phyloP scores from a whole-genome alignment of 2,329 filamentous ascomycete species.

The Trichophyton verrucosum region DNA sequence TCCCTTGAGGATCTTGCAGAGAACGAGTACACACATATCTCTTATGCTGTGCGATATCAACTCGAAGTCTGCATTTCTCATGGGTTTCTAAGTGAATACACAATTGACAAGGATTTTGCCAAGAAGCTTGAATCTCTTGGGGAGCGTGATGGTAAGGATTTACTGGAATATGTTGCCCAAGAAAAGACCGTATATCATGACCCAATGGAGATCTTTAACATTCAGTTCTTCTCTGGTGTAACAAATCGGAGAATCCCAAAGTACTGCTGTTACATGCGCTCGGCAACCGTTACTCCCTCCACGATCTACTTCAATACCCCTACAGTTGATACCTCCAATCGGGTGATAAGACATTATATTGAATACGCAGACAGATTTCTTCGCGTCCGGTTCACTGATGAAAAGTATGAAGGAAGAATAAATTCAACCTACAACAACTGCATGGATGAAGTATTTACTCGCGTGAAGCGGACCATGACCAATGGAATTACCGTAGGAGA shows the following conservation, averaged over 20 bases:
- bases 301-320: slow-evolving; percentile 68
- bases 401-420: slow-evolving; percentile 52
- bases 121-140: slow-evolving; percentile 44
- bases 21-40: slow-evolving; percentile 34
- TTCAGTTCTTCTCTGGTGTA: slow-evolving; percentile 34
- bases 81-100: slow-evolving; percentile 63
- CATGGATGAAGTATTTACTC: slow-evolving; percentile 60
- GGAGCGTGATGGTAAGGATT: slow-evolving; percentile 43
- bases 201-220: slow-evolving; percentile 60
- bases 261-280: slow-evolving; percentile 64
- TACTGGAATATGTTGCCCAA: slow-evolving; percentile 64
- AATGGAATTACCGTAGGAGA: slow-evolving; percentile 75
- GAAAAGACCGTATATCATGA: slow-evolving; percentile 50
- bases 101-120: slow-evolving; percentile 56
- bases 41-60: slow-evolving; percentile 72
- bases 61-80: slow-evolving; percentile 87
- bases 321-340: slow-evolving; percentile 72
- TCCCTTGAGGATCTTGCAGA: slow-evolving; percentile 26
- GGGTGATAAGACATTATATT: slow-evolving; percentile 63
- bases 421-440: slow-evolving; percentile 42
- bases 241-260: slow-evolving; percentile 46
- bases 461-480: slow-evolving; percentile 57
- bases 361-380: slow-evolving; percentile 67
- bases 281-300: slow-evolving; percentile 70
- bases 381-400: slow-evolving; percentile 79